Evolutionary conservation across 1,139 yeast genomes (phyloP), one percentile per base, ranked within the genome.

Genomic region (Lodderomyces margitis): DNA sequence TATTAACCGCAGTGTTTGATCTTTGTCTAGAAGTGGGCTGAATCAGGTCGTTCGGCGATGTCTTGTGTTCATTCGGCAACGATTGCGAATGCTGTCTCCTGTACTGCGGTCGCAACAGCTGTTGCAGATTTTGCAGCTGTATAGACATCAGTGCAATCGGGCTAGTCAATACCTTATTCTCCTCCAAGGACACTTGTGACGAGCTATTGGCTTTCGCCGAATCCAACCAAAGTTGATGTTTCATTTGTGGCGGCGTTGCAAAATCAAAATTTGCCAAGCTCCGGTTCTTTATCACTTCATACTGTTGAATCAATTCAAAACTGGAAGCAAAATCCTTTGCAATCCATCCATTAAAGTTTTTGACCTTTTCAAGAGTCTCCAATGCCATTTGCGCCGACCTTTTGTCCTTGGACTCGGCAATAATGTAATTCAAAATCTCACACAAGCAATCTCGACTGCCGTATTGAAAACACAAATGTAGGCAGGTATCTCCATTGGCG

Each of bases 391-490:
- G 72, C 1, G 80, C 80, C 23, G 72, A 65, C 32, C 78, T 51
- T 15, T 48, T 47, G 35, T 48, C 55, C 20, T 43, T 50, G 9
- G 48, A 40, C 10, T 47, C 37, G 1, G 46, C 37, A 15, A 54
- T 43, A 17, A 68, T 49, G 40, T 49, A 72, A 33, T 69, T 71
- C 1, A 86, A 59, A 28, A 91, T 62, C 19, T 81, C 70, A 45
- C 80, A 75, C 41, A 87, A 64, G 45, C 94, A 84, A 38, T 78
- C 78, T 20, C 78, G 56, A 47, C 80, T 78, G 4, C 95, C 96
- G 55, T 76, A 81, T 47, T 87, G 87, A 52, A 89, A 80, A 7
- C 95, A 88, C 16, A 85, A 62, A 59, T 91, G 98, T 23, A 91
- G 62, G 5, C 94, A 81, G 10, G 92, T 81, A 56, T 87, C 84